These are phyloP conservation scores for Stagonosporopsis tanaceti DNA, from an alignment of 2,329 filamentous ascomycete genomes.

Conservation along the genomic window DNA sequence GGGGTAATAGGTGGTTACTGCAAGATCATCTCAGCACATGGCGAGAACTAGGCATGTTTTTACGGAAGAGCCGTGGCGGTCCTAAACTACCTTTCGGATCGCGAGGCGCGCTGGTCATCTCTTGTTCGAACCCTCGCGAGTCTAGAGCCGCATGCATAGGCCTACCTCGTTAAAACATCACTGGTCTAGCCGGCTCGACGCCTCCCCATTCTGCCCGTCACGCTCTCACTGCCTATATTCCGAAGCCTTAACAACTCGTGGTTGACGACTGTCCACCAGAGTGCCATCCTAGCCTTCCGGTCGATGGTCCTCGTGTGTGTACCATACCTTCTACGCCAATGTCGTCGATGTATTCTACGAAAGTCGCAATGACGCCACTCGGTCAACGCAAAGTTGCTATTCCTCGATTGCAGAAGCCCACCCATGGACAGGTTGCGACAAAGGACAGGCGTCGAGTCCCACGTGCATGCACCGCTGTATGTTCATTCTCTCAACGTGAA, in stretches of 20 bases:
- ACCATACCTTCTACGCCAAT: conserved; percentile 8
- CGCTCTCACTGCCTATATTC: conserved; percentile 1
- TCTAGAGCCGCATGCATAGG: conserved; percentile 21
- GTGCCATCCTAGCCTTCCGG: conserved; percentile 10
- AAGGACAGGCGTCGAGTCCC: conserved; percentile 38
- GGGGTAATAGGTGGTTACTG: neutral
- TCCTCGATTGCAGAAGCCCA: conserved; percentile 37
- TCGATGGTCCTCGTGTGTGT: conserved; percentile 5
- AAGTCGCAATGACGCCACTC: conserved; percentile 17
- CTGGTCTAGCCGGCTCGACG: conserved; percentile 2
- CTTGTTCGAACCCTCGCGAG: conserved; percentile 16
- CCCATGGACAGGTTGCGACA: conserved; percentile 15
- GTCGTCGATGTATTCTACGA: conserved; percentile 16
- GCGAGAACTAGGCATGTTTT: conserved; percentile 1
- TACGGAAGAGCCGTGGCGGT: conserved; percentile 1
- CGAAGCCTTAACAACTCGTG: neutral
- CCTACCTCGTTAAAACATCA: conserved; percentile 9
- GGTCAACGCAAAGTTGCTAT: conserved; percentile 41
- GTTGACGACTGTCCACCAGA: neutral
- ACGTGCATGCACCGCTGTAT: conserved; percentile 42
- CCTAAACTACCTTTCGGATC: conserved; percentile 4
- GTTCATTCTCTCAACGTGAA: conserved; percentile 10
- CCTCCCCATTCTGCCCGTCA: conserved; percentile 11
- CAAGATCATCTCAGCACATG: conserved; percentile 11
- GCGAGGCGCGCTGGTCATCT: conserved; percentile 15